Conservation (phyloP, 345 rosid species). For the Geranium brycei region DNA sequence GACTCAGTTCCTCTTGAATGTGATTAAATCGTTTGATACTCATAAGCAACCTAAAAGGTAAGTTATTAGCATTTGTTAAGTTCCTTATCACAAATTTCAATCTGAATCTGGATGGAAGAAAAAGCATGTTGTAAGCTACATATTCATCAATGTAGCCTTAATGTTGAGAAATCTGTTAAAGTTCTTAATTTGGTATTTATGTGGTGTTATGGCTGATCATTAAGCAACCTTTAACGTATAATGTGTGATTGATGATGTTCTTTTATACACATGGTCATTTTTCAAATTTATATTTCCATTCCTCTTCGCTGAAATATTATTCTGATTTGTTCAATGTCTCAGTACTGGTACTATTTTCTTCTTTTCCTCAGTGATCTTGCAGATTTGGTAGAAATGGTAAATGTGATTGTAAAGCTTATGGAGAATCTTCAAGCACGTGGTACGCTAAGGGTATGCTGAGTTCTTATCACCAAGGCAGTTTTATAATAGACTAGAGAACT, state of each 20-base stretch:
- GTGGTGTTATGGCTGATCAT: background rate
- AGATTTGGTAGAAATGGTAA: slow-evolving; percentile 74
- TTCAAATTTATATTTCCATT: too few species aligned
- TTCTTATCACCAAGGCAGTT: background rate
- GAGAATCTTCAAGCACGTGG: slow-evolving; percentile 90
- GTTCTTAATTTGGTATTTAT: background rate
- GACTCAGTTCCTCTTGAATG: slow-evolving; percentile 79
- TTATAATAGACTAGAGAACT: background rate
- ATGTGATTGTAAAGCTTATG: slow-evolving; percentile 53
- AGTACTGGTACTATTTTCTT: slow-evolving; percentile 10
- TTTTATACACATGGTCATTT: background rate
- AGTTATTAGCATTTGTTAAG: slow-evolving; percentile 3
- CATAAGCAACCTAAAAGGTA: slow-evolving; percentile 87
- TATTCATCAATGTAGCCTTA: background rate
- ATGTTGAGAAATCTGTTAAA: background rate
- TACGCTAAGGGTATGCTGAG: slow-evolving; percentile 61
- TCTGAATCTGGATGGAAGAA: background rate
- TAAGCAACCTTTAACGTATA: background rate
- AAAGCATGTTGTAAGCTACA: background rate
- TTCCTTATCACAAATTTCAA: background rate
- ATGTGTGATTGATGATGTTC: background rate
- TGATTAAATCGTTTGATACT: slow-evolving; percentile 57
- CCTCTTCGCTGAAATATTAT: background rate
- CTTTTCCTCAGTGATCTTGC: slow-evolving; percentile 71
- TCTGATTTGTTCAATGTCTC: slow-evolving; percentile 3